Evolutionary conservation across 805 yeast genomes (phyloP), one percentile per base, ranked within the genome.

Genomic region (Schwanniomyces yamadae): DNA sequence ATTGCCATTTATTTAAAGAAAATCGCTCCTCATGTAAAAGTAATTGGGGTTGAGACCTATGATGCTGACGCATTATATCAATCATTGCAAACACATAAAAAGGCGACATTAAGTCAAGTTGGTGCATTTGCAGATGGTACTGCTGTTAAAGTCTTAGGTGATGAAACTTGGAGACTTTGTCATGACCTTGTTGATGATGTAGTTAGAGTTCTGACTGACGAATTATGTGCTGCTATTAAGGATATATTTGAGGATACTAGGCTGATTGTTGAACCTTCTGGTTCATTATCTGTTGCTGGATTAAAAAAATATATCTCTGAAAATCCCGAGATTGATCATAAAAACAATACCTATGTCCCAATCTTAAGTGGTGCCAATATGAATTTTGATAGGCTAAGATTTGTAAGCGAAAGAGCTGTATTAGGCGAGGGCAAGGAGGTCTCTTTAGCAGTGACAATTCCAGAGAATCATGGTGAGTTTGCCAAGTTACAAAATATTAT

Each of bases 91-190:
- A 55, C 60, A 12, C 73, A 78, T 12, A 62, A 78, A 37, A 73
- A 83, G 45, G 78, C 75, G 9, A 55, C 69, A 3, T 70, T 95
- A 34, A 60, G 70, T 16, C 66, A 73, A n/a, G 98, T 90, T 3
- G 99, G 99, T n/a, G 69, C 85, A 6, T 93, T 93, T 63, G 99
- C 99, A 15, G 99, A 93, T 60, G 99, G 99, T 57, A 88, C 99
- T 8, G 97, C 99, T 7, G 99, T 93, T 28, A 85, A 81, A 54
- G 59, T 82, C 17, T 71, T 88, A 15, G 99, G 99, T 42, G 85
- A 81, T 41, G 99, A 95, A 62, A 85, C 96, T 9, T 93, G 87
- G 71, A 73, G 93, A 52, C 73, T 91, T 8, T 79, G 89, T 48
- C 66, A 74, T 48, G 78, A 84, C 31, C 75, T 76, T 40, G 86